Evolutionary conservation across 345 rosid species (phyloP), one percentile per base, ranked within the genome.

Genomic region (Mercurialis annua): DNA sequence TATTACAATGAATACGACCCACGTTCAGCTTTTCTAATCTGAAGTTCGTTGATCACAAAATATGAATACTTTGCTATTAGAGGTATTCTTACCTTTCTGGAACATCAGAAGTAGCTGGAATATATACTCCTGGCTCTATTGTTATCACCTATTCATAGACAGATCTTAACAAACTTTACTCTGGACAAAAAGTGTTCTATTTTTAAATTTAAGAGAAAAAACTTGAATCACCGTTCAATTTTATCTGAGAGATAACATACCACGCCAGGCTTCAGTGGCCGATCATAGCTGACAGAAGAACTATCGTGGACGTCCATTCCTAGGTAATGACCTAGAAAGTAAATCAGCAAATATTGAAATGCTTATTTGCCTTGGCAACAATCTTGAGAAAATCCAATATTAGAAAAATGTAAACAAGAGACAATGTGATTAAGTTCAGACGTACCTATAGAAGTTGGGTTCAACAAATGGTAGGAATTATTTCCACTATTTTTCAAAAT

Each of bases 291-390:
- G 67, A 88, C 75, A 64, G 65, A 49, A 67, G 91, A 86, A 81
- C 92, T 82, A 83, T 94, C 99, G 67, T 94, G 99, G 76, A 94
- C 97, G 72, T 91, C 97, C 96, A 94, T 89, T 71, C 99, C 99
- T 11, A 93, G 87, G 81, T 87, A 93, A 78, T 93, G 98, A 78
- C 99, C 99, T 91, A 77, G 31, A 47, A 23, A 44, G 23, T 23
- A 44, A 42, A 42, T 68, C n/a, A 27, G 33, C 9, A 59, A 66
- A 69, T n/a, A 10, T 38, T 47, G 46, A 42, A 67, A 65, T 16
- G 14, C 40, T 16, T 24, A 26, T 7, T 55, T 47, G 18, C 33
- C 27, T 66, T 5, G 8, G 15, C 23, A 59, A 8, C 46, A 61
- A 60, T 24, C 60, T 11, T 14, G 29, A 42, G 59, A 6, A 50